Percentiles rank a stretch among this genome's conserved stretches.
Evolutionary conservation across 1,284 basidiomycete genomes (phyloP).

Genomic region (Puccinia coronata): DNA sequence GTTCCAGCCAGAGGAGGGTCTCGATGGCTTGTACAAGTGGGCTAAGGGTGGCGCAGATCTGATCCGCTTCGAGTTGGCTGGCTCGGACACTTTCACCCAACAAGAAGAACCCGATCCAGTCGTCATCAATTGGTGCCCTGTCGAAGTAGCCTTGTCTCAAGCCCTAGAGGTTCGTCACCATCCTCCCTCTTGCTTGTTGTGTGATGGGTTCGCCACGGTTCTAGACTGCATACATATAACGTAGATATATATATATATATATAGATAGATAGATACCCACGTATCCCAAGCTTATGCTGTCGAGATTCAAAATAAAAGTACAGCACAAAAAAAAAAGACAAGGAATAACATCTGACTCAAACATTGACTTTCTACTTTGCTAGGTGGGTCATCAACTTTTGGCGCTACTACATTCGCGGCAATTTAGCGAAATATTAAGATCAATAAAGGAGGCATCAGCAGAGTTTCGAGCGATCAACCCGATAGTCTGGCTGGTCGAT

Average conservation of each 20-base stretch:
- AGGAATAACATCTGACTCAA: too few relatives aligned
- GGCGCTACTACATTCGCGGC: constrained; percentile 41
- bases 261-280: background rate
- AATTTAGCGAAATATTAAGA: constrained; percentile 27
- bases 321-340: too few relatives aligned
- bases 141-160: constrained; percentile 46
- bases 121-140: constrained; percentile 43
- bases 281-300: background rate
- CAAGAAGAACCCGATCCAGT: background rate
- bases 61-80: constrained; percentile 22
- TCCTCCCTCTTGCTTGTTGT: too few relatives aligned
- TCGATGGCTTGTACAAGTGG: constrained; percentile 42
- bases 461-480: constrained; percentile 37
- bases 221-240: background rate
- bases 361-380: background rate
- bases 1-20: constrained; percentile 37
- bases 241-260: background rate
- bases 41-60: constrained; percentile 38
- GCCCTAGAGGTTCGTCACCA: constrained; percentile 40
- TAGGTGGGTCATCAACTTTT: constrained; percentile 47
- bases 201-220: too few relatives aligned
- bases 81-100: background rate
- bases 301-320: too few relatives aligned
- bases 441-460: background rate
- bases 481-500: constrained; percentile 49